Percentiles rank a stretch among this genome's conserved stretches.
Conservation (phyloP, 495 filamentous ascomycete genomes). For the Penicillium egyptiacum region DNA sequence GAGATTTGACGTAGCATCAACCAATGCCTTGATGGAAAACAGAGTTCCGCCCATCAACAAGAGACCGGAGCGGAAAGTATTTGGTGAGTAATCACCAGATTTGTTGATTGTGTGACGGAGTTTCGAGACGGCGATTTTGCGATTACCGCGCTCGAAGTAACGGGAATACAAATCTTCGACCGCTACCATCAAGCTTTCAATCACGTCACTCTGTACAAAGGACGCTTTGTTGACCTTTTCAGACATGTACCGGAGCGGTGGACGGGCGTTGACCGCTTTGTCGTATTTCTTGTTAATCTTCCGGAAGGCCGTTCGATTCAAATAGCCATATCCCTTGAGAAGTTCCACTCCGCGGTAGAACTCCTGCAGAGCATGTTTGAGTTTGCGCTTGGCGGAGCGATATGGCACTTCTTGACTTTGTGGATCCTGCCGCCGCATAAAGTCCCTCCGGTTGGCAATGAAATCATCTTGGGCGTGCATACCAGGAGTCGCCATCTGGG, state of each 20-base stretch:
- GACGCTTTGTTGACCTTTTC: slow-evolving; percentile 88
- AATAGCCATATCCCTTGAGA: slow-evolving; percentile 81
- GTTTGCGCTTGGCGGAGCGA: slow-evolving; percentile 79
- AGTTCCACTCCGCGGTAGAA: slow-evolving; percentile 91
- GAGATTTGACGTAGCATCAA: slow-evolving; percentile 61
- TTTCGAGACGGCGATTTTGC: slow-evolving; percentile 84
- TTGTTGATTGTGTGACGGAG: slow-evolving; percentile 67
- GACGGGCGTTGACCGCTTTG: slow-evolving; percentile 77
- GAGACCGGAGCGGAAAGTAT: slow-evolving; percentile 78
- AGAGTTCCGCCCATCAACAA: slow-evolving; percentile 70
- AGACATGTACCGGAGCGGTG: slow-evolving; percentile 78
- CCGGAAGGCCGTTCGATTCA: slow-evolving; percentile 89
- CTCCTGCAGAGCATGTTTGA: slow-evolving; percentile 87
- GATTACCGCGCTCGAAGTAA: slow-evolving; percentile 88
- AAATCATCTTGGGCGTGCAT: slow-evolving; percentile 33
- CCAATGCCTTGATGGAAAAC: slow-evolving; percentile 71
- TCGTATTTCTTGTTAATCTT: slow-evolving; percentile 99
- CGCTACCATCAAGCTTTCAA: slow-evolving; percentile 72
- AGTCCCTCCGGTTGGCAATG: slow-evolving; percentile 56
- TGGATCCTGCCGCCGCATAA: slow-evolving; percentile 55
- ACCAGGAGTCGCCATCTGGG: slow-evolving; percentile 50
- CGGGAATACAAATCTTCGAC: slow-evolving; percentile 90
- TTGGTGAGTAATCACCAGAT: slow-evolving; percentile 66
- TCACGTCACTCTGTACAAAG: slow-evolving; percentile 82
- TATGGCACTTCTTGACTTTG: slow-evolving; percentile 66